Evolutionary conservation across 2,329 filamentous ascomycete species (phyloP), one percentile per base, ranked within the genome.

Genomic region (Penicillium italicum): DNA sequence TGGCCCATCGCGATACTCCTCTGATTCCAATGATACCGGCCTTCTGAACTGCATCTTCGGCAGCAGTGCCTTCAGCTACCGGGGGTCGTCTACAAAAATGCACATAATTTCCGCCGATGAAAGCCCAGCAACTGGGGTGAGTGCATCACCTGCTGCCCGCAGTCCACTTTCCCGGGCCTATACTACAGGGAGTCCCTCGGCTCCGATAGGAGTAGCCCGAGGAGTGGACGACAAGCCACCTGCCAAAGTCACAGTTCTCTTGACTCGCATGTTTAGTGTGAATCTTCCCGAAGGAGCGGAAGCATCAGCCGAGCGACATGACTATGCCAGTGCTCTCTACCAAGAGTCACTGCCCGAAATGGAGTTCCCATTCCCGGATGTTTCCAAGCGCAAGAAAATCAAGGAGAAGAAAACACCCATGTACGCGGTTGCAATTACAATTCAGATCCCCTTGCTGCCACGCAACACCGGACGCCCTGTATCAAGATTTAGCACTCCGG

Each of bases 21-120:
- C 74, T 31, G 80, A 83, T 61, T 77, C 77, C 11, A 79, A 79
- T 44, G 82, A 83, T 72, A 77, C 67, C 65, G 80, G 70, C 66
- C 73, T 69, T 69, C 62, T 85, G 55, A 82, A 83, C 58, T 85
- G 82, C 68, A 85, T 85, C 66, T 85, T 85, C 65, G 83, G 82
- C 28, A 83, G 81, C 58, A 79, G 79, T 50, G 78, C 80, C 37
- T 81, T 83, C 66, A 80, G 78, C 58, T 83, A 84, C 63, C 74
- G 79, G 38, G 81, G 81, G n/a, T 80, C 81, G 9, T 83, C 80
- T 24, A 85, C 82, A 42, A 85, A 85, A 66, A 78, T 85, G 66
- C 82, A 85, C 65, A 80, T 84, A 50, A 76, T 84, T 58, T 76
- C 76, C 22, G 69, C 73, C 3, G 73, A 76, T 58, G 69, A 70